Evolutionary conservation across 2,329 filamentous ascomycete genomes (phyloP), one percentile per base, ranked within the genome.

Genomic region (Fusarium albosuccineum): DNA sequence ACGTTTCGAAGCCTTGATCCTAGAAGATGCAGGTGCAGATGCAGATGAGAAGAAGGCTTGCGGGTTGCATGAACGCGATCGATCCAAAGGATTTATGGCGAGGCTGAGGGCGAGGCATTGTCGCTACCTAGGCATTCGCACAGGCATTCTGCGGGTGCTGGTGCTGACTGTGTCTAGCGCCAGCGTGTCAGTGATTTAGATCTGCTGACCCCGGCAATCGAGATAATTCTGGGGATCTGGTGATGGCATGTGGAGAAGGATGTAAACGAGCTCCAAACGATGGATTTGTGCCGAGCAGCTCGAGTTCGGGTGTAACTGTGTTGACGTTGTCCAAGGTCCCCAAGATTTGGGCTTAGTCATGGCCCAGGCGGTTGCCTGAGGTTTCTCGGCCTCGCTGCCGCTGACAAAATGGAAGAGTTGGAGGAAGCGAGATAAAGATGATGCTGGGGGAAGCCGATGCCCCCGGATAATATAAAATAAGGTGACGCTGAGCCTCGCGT

Each of bases 121-220:
- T 5, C 22, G 22, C 22, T 36, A 27, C 10, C 36, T 7, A 62
- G 60, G 57, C 48, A 42, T 22, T 39, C 14, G 4, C 34, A 30
- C 26, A 45, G 59, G 62, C 62, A 54, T 54, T 53, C 41, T 49
- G 41, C 7, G 9, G 45, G 45, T 51, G 53, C 34, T 37, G 10
- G 13, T 41, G 48, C 48, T 42, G 13, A 27, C 14, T 29, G 13
- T 22, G 10, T 40, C 16, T 30, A 37, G 22, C 26, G 34, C 34
- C 22, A 26, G 26, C 7, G 37, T 40, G 30, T 46, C 42, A 46
- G 27, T 36, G 17, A 17, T 29, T 51, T 17, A 17, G 26, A n/a
- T 6, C 26, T 51, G 10, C 5, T 51, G 48, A 51, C 16, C 48
- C 48, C 26, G 39, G 48, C 14, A 17, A 39, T n/a, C 26, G 30